Base-by-base conservation (phyloP, 805 yeast genomes). In the Saturnispora kantuleensis region DNA sequence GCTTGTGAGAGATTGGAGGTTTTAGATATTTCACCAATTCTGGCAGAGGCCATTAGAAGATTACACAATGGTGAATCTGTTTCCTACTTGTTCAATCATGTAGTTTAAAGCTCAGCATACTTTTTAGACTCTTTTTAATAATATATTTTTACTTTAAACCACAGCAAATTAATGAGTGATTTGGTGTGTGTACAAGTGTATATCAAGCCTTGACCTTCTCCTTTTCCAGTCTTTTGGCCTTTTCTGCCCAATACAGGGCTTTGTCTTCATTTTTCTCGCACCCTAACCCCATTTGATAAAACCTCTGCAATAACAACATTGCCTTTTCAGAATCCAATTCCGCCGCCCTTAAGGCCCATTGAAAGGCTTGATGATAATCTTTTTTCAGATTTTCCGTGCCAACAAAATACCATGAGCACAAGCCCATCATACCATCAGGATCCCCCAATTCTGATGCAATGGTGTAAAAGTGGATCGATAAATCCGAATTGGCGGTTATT, bases 61-160 rank as follows among this genome's bases (percentile, higher is more conserved):
- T 70, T 90, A 54, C 98, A 90, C 63, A 90, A 93, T 58, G 98
- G 98, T 56, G 98, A 90, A 68, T 82, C 94, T 59, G 84, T 89
- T 31, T 84, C 95, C 2, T 89, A 87, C 61, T 69, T 89, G 55
- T 86, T 89, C 65, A 78, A 78, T 42, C 79, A 89, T 52, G 82
- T 47, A 15, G 52, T 47, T 44, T 39, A 32, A 39, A 12, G 5
- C n/a, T 35, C 12, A 18, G 29, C 11, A 35, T 35, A 35, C 16
- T 15, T 15, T 21, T 21, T 21, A 21, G 26, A 21, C 26, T 21
- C 26, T 21, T 21, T 21, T 21, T 21, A 21, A 21, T 21, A 21
- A 21, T 21, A 21, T 21, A 21, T 21, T 21, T 21, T 21, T 21
- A 21, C 26, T 21, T 6, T 21, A 21, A 21, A 21, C 26, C 26